These are phyloP conservation scores for Cercospora zeina DNA, from an alignment of 2,329 filamentous ascomycete species.

Conservation along the genomic window DNA sequence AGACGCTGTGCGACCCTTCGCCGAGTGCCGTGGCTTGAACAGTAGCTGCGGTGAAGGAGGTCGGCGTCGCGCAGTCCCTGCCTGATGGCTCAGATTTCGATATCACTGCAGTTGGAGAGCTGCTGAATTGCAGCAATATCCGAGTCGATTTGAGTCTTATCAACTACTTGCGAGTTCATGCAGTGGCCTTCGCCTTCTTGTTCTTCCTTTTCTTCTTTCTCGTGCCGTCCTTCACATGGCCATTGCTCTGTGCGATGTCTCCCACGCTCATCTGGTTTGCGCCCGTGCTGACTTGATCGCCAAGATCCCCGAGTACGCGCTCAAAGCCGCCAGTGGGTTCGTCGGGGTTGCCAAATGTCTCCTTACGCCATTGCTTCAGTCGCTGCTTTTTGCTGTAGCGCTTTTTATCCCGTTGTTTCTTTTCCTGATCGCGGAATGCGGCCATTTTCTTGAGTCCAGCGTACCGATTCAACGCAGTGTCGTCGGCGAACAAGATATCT, in stretches of 20 bases:
- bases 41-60: background rate
- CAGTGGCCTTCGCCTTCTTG: slow-evolving; percentile 18
- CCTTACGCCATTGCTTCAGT: slow-evolving; percentile 78
- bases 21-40: background rate
- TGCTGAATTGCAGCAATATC: background rate
- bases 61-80: background rate
- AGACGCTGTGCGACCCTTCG: background rate
- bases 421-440: slow-evolving; percentile 80
- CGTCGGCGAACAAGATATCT: slow-evolving; percentile 89
- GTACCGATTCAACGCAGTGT: slow-evolving; percentile 82
- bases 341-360: slow-evolving; percentile 64
- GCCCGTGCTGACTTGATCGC: slow-evolving; percentile 20
- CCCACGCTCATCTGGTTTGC: slow-evolving; percentile 21
- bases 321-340: slow-evolving; percentile 50
- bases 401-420: slow-evolving; percentile 88
- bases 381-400: slow-evolving; percentile 88
- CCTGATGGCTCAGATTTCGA: no score
- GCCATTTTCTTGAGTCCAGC: slow-evolving; percentile 94
- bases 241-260: slow-evolving; percentile 23
- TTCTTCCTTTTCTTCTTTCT: slow-evolving; percentile 39
- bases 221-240: slow-evolving; percentile 42
- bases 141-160: background rate
- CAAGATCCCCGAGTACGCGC: slow-evolving; percentile 35
- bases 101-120: background rate
- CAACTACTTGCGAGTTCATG: background rate